Base-by-base conservation (phyloP, 441 rosid genomes). In the Melianthus villosus region DNA sequence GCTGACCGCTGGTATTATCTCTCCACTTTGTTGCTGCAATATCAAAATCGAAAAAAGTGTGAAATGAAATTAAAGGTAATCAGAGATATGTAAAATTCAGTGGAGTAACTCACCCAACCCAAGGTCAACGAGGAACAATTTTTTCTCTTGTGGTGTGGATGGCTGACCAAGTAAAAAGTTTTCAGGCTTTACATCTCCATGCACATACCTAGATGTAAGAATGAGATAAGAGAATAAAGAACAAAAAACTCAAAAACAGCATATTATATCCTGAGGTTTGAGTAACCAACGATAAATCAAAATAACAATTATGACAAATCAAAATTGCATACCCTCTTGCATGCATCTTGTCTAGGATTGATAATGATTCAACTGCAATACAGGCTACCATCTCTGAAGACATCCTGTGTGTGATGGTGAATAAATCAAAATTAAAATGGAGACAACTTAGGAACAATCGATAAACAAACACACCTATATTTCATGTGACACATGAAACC, bases 121-220 rank as follows among this genome's bases (percentile, higher is more conserved):
- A 57, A 89, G 72, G 60, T 89, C 97, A 58, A 89, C 93, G 40
- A 89, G 97, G 60, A 70, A 89, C 44, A 89, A 44, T 63, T 89
- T 89, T 65, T 89, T 89, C 72, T 83, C 97, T 57, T 89, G 93
- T 5, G 87, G 7, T 20, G 97, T 78, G 47, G 77, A 65, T 34
- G 93, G 97, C 66, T 89, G 95, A 40, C 97, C 97, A 28, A 89
- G 93, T 60, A 87, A 72, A 63, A 87, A 87, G 63, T 87, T 87
- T 60, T 87, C 97, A 10, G 96, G 98, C 67, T 89, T 89, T 49
- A 89, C 98, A 62, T 89, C 98, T 47, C 98, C 98, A 50, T 89
- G 98, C 60, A 89, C 98, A 67, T 83, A 89, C 26, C 98, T 89
- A 64, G 53, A 45, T 20, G 18, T 8, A 25, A 38, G 5, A 44